phyloP scores from a whole-genome alignment of 2,329 filamentous ascomycete species.

The Domatiomyces catenatus region DNA sequence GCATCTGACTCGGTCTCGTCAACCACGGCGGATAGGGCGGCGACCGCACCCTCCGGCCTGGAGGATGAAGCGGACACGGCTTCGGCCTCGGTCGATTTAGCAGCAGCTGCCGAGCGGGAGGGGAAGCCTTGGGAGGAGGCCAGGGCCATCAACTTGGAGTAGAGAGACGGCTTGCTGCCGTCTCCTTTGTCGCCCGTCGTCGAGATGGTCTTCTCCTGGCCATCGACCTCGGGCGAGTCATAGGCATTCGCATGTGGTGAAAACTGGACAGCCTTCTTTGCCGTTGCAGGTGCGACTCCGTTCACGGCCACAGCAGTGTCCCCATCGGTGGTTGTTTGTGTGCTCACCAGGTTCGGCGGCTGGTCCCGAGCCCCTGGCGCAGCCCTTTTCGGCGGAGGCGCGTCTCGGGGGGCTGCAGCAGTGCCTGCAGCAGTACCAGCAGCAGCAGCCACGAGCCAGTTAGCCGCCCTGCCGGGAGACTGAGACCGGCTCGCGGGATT shows the following conservation, averaged over 20 bases:
- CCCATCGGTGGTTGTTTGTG: constrained; percentile 1
- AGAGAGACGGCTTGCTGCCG: constrained; percentile 47
- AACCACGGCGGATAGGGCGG: constrained; percentile 40
- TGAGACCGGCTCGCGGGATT: neutral
- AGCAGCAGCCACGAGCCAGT: neutral
- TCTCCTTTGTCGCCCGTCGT: constrained; percentile 40
- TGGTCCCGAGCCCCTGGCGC: constrained; percentile 1
- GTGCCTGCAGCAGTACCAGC: neutral
- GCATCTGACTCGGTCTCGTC: constrained; percentile 47
- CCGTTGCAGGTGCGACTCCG: constrained; percentile 4
- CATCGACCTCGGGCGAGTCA: constrained; percentile 34
- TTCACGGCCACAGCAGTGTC: neutral
- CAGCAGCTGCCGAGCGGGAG: constrained; percentile 31
- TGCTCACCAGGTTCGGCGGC: constrained; percentile 1
- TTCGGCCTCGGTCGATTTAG: neutral
- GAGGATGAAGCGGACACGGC: constrained; percentile 32
- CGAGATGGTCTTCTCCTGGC: constrained; percentile 44
- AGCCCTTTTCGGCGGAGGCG: neutral
- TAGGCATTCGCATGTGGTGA: constrained; percentile 39
- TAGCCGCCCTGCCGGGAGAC: neutral
- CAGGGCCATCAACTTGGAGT: constrained; percentile 64
- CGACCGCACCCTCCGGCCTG: constrained; percentile 26
- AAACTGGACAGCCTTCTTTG: constrained; percentile 55
- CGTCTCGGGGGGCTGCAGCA: neutral
- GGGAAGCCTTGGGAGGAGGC: constrained; percentile 41